Conservation (phyloP, 306 rosid species). For the Argentina anserina region DNA sequence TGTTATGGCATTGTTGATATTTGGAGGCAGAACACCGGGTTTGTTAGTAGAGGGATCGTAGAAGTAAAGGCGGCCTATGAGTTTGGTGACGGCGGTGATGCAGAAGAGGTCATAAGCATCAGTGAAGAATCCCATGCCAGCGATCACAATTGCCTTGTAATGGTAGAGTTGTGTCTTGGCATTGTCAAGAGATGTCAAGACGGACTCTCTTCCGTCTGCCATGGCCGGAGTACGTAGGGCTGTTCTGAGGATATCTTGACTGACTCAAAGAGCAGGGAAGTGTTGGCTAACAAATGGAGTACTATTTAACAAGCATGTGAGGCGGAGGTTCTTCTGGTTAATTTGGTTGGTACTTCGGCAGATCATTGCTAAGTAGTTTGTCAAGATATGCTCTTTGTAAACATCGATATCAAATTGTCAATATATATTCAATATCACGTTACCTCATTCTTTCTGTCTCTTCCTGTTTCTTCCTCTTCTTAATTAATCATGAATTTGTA, state of each 20-base stretch:
- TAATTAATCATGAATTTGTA: not conserved
- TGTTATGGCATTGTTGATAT: constrained; percentile 47
- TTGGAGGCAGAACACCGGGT: constrained; percentile 41
- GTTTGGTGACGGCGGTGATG: constrained; percentile 50
- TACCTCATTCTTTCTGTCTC: not conserved
- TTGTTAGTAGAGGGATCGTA: constrained; percentile 22
- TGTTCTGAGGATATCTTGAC: too few species aligned
- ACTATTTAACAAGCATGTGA: not conserved
- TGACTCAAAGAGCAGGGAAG: not conserved
- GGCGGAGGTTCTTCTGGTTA: constrained; percentile 6
- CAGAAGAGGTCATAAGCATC: constrained; percentile 65
- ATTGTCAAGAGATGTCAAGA: constrained; percentile 50
- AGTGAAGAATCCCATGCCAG: constrained; percentile 66
- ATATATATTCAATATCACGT: too few species aligned
- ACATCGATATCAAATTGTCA: not conserved
- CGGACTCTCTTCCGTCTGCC: constrained; percentile 27
- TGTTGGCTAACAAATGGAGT: not conserved
- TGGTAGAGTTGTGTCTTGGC: constrained; percentile 56
- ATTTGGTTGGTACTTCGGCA: not conserved
- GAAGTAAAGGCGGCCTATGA: constrained; percentile 52
- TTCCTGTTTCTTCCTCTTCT: not conserved
- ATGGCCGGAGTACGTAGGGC: not conserved
- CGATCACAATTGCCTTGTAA: constrained; percentile 48
- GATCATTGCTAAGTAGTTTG: not conserved
- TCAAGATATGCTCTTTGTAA: constrained; percentile 20